phyloP scores from a whole-genome alignment of 2,329 filamentous ascomycete species.

The Diaporthe citriasiana region DNA sequence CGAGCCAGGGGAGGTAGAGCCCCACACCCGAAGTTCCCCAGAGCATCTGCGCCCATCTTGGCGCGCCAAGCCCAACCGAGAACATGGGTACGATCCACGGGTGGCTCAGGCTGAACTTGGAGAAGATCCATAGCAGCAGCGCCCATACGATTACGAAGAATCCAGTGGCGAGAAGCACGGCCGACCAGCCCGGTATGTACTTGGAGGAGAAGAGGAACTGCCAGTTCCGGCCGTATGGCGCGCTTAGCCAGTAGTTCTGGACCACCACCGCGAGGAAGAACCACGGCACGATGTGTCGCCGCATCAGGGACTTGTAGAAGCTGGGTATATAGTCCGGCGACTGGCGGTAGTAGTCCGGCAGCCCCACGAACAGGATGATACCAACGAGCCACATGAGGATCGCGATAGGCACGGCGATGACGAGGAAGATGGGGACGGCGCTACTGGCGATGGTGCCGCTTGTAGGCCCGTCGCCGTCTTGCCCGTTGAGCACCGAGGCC shows the following conservation, averaged over 20 bases:
- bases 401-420: conserved; percentile 70
- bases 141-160: conserved; percentile 71
- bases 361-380: conserved; percentile 68
- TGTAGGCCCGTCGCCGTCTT: conserved; percentile 57
- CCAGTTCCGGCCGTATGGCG: conserved; percentile 78
- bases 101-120: conserved; percentile 70
- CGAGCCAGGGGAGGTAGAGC: conserved; percentile 74
- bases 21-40: conserved; percentile 74
- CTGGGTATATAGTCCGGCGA: conserved; percentile 73
- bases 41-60: conserved; percentile 77
- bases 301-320: conserved; percentile 73
- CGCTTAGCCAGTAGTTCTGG: conserved; percentile 77
- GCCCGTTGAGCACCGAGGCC: conserved; percentile 68
- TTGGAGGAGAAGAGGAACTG: conserved; percentile 73
- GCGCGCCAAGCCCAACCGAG: conserved; percentile 74
- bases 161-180: conserved; percentile 67
- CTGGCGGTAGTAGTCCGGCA: conserved; percentile 77
- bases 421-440: conserved; percentile 51
- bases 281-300: conserved; percentile 77
- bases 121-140: conserved; percentile 64
- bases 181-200: conserved; percentile 68
- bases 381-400: conserved; percentile 70
- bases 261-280: conserved; percentile 75
- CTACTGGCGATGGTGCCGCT: conserved; percentile 52
- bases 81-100: conserved; percentile 78